These are phyloP conservation scores for Seminavis robusta DNA, from an alignment of 108 stramenopile species.

Conservation along the genomic window DNA sequence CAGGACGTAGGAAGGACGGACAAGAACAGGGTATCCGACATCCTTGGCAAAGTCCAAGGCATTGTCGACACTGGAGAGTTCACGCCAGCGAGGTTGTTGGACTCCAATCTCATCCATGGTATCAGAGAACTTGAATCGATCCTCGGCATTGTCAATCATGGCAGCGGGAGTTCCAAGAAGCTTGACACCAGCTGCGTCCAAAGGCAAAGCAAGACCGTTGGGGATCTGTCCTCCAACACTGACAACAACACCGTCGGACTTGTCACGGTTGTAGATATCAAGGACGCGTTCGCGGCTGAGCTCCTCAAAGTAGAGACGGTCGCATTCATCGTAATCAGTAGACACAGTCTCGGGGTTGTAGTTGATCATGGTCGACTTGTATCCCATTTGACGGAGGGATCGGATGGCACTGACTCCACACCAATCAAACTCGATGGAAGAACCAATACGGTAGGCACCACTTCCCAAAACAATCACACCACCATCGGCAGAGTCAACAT, in stretches of 20 bases:
- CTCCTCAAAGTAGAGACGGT: slow-evolving; percentile 98
- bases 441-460: slow-evolving; percentile 97
- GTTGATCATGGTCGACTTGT: slow-evolving; percentile 93
- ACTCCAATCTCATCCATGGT: slow-evolving; percentile 97
- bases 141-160: slow-evolving; percentile 98
- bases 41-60: slow-evolving; percentile 90
- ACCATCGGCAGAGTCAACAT: slow-evolving; percentile 79
- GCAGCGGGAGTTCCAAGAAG: slow-evolving; percentile 91
- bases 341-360: slow-evolving; percentile 99
- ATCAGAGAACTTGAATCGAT: slow-evolving; percentile 94
- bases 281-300: slow-evolving; percentile 91
- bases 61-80: slow-evolving; percentile 79
- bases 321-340: slow-evolving; percentile 99
- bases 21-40: slow-evolving; percentile 93
- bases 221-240: slow-evolving; percentile 97
- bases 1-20: slow-evolving; percentile 96
- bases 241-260: slow-evolving; percentile 83
- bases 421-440: slow-evolving; percentile 99
- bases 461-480: slow-evolving; percentile 95
- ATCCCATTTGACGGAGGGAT: slow-evolving; percentile 85
- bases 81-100: slow-evolving; percentile 94
- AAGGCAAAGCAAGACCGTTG: slow-evolving; percentile 93
- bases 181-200: slow-evolving; percentile 88
- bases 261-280: slow-evolving; percentile 94
- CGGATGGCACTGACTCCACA: slow-evolving; percentile 97